A percentile compares a stretch with the other conserved stretches of the same genome.
Evolutionary conservation across 352 stramenopile genomes (phyloP).

Genomic region (Pythium graminicola): DNA sequence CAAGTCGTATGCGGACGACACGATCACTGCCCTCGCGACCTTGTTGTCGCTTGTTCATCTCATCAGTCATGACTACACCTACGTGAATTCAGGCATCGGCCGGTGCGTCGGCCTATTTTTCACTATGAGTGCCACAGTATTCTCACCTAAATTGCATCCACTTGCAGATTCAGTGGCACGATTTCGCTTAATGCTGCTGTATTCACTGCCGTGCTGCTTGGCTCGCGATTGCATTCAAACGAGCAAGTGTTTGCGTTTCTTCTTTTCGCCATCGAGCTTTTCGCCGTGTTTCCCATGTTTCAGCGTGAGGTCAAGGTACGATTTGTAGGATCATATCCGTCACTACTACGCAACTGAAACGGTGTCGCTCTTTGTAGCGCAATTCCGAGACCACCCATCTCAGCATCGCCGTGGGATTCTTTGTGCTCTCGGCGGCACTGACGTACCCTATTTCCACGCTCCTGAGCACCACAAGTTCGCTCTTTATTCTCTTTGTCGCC

Average conservation of each 20-base stretch:
- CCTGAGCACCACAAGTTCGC: slow-evolving; percentile 52
- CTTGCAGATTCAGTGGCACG: slow-evolving; percentile 84
- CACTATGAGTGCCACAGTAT: not conserved
- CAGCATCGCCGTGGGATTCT: slow-evolving; percentile 57
- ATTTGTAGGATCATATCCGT: no score
- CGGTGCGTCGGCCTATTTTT: slow-evolving; percentile 25
- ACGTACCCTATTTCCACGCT: slow-evolving; percentile 69
- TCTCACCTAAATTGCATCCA: slow-evolving; percentile 5
- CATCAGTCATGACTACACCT: slow-evolving; percentile 88
- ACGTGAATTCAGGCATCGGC: slow-evolving; percentile 77
- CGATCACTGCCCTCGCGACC: slow-evolving; percentile 84
- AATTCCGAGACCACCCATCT: slow-evolving; percentile 61
- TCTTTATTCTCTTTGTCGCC: slow-evolving; percentile 74
- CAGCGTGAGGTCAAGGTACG: slow-evolving; percentile 76
- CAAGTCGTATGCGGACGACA: slow-evolving; percentile 86
- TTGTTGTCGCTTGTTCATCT: slow-evolving; percentile 79
- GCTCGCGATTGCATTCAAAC: slow-evolving; percentile 86
- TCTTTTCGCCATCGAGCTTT: slow-evolving; percentile 86
- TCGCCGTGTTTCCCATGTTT: slow-evolving; percentile 87
- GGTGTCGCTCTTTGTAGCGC: slow-evolving; percentile 22
- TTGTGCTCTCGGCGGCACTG: slow-evolving; percentile 59
- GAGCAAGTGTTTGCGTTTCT: slow-evolving; percentile 90
- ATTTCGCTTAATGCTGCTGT: slow-evolving; percentile 91
- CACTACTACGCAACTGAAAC: no score
- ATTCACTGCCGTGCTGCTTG: slow-evolving; percentile 88